Evolutionary conservation across 768 basidiomycete species (phyloP).

Genomic region (Phlegmacium glaucopus): DNA sequence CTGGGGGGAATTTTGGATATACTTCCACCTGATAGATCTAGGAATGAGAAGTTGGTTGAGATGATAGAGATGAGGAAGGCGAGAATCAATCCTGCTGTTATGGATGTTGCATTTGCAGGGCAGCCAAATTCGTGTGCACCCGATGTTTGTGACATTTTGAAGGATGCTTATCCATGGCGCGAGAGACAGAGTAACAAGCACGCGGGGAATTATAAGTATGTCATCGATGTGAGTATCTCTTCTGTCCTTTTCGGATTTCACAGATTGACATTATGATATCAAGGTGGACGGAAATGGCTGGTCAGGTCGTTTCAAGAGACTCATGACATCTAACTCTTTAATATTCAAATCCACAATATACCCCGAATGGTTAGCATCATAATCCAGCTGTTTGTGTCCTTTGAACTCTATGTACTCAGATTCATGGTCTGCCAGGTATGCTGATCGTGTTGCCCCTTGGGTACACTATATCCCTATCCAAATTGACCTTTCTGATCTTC

Average conservation of each 20-base stretch:
- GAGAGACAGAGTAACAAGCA: conserved; percentile 39
- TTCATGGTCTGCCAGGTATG: conserved; percentile 37
- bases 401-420: neutral
- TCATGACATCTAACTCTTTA: conserved; percentile 59
- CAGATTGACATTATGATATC: neutral
- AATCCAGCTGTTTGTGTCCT: neutral
- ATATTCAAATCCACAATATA: conserved; percentile 71
- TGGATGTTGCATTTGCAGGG: conserved; percentile 60
- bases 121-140: conserved; percentile 38
- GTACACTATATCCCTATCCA: conserved; percentile 73
- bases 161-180: conserved; percentile 47
- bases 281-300: conserved; percentile 66
- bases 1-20: conserved; percentile 37
- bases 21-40: conserved; percentile 28
- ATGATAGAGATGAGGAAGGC: conserved; percentile 32
- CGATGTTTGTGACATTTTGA: conserved; percentile 39
- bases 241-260: neutral
- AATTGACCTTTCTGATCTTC: conserved; percentile 61
- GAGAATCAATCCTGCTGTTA: conserved; percentile 47
- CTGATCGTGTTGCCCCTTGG: conserved; percentile 61
- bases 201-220: conserved; percentile 59
- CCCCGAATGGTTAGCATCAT: conserved; percentile 58
- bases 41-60: conserved; percentile 30
- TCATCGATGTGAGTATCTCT: conserved; percentile 44
- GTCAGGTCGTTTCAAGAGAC: conserved; percentile 66